Conservation (phyloP, 1,284 basidiomycete genomes). For the Inonotus hispidus region DNA sequence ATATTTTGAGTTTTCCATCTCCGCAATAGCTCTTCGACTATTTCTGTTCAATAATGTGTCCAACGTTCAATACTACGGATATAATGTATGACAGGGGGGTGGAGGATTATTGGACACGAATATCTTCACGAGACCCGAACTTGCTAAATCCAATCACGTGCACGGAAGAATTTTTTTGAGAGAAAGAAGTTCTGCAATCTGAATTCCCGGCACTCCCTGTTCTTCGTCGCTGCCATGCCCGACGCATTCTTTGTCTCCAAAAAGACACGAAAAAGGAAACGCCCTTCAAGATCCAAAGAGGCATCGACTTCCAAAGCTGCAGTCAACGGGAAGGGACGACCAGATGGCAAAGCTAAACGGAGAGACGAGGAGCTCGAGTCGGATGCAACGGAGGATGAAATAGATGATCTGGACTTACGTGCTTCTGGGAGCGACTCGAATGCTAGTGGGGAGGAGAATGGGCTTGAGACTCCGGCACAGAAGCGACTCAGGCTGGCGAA, state of each 20-base stretch:
- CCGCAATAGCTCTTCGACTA: background rate
- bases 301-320: constrained; percentile 3
- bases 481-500: constrained; percentile 89
- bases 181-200: background rate
- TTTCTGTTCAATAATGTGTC: background rate
- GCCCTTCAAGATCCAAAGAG: background rate
- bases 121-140: background rate
- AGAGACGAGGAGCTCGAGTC: constrained; percentile 62
- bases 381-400: constrained; percentile 51
- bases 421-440: constrained; percentile 51
- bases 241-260: constrained; percentile 19
- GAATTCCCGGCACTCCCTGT: background rate
- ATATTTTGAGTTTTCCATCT: background rate
- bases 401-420: constrained; percentile 78
- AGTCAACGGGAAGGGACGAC: constrained; percentile 17
- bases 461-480: constrained; percentile 89
- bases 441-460: constrained; percentile 71
- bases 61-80: no score
- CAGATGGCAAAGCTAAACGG: constrained; percentile 18
- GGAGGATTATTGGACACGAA: background rate
- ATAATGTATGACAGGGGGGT: no score
- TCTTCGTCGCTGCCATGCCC: constrained; percentile 3
- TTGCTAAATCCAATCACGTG: background rate
- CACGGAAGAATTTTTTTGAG: background rate
- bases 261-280: constrained; percentile 19